Conservation (phyloP, 345 rosid species). For the Boechera stricta region DNA sequence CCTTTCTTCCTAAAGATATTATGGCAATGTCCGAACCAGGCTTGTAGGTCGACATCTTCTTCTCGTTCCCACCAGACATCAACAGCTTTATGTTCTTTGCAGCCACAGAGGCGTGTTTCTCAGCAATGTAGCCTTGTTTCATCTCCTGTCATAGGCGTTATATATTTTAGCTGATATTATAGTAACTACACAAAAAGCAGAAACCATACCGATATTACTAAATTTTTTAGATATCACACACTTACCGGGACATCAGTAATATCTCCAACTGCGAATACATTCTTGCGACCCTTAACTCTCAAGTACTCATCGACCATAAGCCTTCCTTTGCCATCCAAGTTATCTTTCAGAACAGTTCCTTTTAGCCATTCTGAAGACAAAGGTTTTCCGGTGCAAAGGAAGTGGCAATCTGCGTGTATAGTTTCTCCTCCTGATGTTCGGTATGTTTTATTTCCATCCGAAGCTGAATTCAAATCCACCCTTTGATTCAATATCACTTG, state of each 20-base stretch:
- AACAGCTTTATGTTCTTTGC: constrained; percentile 71
- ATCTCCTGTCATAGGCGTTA: constrained; percentile 54
- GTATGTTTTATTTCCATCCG: constrained; percentile 54
- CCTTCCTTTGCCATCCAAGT: constrained; percentile 59
- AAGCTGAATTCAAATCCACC: constrained; percentile 57
- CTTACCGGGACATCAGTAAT: constrained; percentile 58
- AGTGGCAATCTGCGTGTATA: constrained; percentile 63
- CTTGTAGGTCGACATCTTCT: constrained; percentile 59
- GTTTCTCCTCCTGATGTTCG: constrained; percentile 66
- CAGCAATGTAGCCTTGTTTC: constrained; percentile 82
- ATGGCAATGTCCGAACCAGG: constrained; percentile 57
- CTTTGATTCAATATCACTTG: constrained; percentile 70
- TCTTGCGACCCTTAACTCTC: constrained; percentile 53
- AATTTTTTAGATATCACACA: not conserved
- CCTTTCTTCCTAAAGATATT: constrained; percentile 78
- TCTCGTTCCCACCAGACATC: constrained; percentile 63
- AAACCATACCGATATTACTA: not conserved
- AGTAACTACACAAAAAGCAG: not conserved
- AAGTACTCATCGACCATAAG: constrained; percentile 61
- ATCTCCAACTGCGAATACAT: constrained; percentile 66
- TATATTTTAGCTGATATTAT: not conserved
- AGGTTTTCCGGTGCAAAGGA: constrained; percentile 61
- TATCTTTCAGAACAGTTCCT: constrained; percentile 56
- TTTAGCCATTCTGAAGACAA: constrained; percentile 63
- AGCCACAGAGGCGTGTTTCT: constrained; percentile 66